Evolutionary conservation across 306 rosid genomes (phyloP), one percentile per base, ranked within the genome.

Genomic region (Hippophae tibetana): DNA sequence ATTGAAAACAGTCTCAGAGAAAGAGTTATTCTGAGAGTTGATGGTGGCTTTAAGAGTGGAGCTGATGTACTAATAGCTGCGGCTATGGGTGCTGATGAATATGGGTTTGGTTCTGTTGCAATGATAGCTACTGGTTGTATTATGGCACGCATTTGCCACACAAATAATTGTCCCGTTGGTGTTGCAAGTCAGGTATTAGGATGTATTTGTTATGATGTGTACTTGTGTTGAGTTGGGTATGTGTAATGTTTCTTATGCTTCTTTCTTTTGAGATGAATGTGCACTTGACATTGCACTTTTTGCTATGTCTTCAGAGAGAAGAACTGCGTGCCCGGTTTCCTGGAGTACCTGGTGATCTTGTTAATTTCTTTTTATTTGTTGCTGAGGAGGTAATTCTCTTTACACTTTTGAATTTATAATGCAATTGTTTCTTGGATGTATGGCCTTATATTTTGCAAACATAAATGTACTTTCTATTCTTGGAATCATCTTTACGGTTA

Each of bases 321-420:
- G 98, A 92, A 74, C 71, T 92, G 68, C 96, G 98, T n/a, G 98
- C 98, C 23, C 87, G 98, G 41, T 92, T 92, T 77, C 98, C 98
- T 53, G 98, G 98, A 61, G 95, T 92, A 42, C 98, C 98, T 13
- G 98, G 98, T 46, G 98, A 92, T 78, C 98, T 92, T 70, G 98
- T 92, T 75, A 92, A 92, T 87, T 89, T 57, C 74, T 92, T 92
- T 73, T 67, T 92, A 40, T 87, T 87, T 78, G 92, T 92, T 65
- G 98, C 98, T 49, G 96, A 92, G 73, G 98, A 92, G 98, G 98
- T 92, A 83, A 69, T 49, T 27, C 23, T 69, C 59, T 53, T 46
- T 66, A 57, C 53, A 42, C 54, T 71, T 49, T 77, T 23, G 59
- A 65, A 14, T 75, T 69, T 46, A 57, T 43, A 26, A 10, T 47